These are phyloP conservation scores for Chrysoporthe puriensis DNA, from an alignment of 2,329 filamentous ascomycete genomes.

Conservation along the genomic window DNA sequence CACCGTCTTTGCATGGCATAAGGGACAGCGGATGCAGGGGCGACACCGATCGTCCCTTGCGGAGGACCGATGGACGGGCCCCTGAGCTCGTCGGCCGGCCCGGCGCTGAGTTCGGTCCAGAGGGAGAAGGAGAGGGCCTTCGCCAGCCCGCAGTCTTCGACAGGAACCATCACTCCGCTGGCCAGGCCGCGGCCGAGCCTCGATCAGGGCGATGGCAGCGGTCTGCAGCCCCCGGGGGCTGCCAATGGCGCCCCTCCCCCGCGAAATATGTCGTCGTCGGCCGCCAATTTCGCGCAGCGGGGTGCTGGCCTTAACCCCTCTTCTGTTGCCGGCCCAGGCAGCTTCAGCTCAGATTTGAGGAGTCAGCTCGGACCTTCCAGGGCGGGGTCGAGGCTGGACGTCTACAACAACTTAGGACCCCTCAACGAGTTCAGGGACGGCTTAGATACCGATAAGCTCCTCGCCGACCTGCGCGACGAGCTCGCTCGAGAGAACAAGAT, in stretches of 20 bases:
- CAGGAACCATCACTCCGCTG: constrained; percentile 42
- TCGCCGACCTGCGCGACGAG: constrained; percentile 77
- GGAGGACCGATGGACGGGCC: constrained; percentile 43
- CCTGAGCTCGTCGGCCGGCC: constrained; percentile 56
- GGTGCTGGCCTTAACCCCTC: constrained; percentile 72
- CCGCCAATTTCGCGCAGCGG: constrained; percentile 67
- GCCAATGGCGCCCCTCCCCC: constrained; percentile 44
- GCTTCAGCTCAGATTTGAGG: constrained; percentile 87
- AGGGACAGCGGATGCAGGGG: constrained; percentile 34
- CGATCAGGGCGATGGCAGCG: constrained; percentile 56
- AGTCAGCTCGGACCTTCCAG: constrained; percentile 70
- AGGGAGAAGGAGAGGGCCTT: constrained; percentile 50
- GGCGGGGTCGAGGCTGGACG: constrained; percentile 60
- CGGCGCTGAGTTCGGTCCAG: constrained; percentile 41
- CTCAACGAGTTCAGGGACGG: constrained; percentile 65
- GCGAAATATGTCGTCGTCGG: constrained; percentile 56
- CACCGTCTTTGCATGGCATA: constrained; percentile 26
- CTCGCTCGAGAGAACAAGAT: constrained; percentile 98
- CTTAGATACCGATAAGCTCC: constrained; percentile 68
- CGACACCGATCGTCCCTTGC: constrained; percentile 35
- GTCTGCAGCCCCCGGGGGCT: constrained; percentile 50
- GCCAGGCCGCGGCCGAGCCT: constrained; percentile 51
- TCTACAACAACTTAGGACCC: constrained; percentile 54
- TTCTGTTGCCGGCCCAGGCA: constrained; percentile 66
- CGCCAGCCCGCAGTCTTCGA: constrained; percentile 45